Evolutionary conservation across 176 grass and related monocot genomes (phyloP), one percentile per base, ranked within the genome.

Genomic region (Eragrostis nindensis): DNA sequence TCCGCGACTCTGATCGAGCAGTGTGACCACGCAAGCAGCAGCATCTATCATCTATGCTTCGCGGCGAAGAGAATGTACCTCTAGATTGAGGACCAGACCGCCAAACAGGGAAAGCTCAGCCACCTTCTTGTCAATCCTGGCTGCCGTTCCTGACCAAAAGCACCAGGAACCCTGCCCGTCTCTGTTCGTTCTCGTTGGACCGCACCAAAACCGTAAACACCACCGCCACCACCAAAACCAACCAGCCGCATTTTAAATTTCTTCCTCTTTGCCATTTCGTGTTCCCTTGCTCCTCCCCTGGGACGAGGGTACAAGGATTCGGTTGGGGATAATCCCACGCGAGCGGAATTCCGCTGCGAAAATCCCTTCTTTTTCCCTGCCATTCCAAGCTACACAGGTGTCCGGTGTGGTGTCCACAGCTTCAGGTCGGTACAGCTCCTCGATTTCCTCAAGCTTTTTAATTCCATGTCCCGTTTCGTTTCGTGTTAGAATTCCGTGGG

Each of bases 211-310:
- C 32, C 48, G 17, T 3, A 47, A 14, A 26, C n/a, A 48, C 46
- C 47, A 18, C 57, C 80, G 43, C 19, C n/a, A 48, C 46, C 47
- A 18, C 57, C 80, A 8, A 41, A 78, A 38, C 59, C 61, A 79
- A 24, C 68, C 68, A 71, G 30, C 45, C 77, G 29, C 67, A 64
- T 65, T 83, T 79, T 38, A 44, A 78, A 59, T 50, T 63, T 47
- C 24, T 41, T 30, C 12, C 67, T 22, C 14, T 42, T n/a, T 77
- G 41, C 29, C 65, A 78, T 84, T 84, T 70, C 63, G 82, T 84
- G 82, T 52, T 40, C 14, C 14, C 49, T 38, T 48, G 41, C 21
- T 68, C 40, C 63, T 59, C 26, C 81, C 15, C 32, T 17, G 7
- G 30, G 46, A 17, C 25, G 62, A 29, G 26, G 54, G 41, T 62